A percentile compares a stretch with the other conserved stretches of the same genome.
Evolutionary conservation across 2,329 filamentous ascomycete species (phyloP).

Genomic region (Sclerotinia subarctica): DNA sequence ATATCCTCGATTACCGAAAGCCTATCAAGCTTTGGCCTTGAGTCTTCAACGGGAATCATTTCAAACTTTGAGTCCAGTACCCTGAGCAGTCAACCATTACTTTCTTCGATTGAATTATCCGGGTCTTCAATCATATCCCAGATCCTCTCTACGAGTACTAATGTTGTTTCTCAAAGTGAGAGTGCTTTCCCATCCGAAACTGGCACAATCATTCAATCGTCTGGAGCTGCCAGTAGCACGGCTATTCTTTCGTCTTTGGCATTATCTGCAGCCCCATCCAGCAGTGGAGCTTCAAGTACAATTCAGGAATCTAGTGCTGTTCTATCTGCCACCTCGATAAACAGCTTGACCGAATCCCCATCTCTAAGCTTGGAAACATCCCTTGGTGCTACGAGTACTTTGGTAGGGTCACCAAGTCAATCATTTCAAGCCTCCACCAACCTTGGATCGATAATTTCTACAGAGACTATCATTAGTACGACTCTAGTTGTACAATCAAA

Average conservation of each 20-base stretch:
- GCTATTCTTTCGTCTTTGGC: background rate
- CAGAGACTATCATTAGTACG: background rate
- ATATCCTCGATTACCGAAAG: background rate
- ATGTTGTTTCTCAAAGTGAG: background rate
- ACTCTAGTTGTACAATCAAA: background rate
- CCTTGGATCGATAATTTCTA: background rate
- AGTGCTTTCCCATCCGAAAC: background rate
- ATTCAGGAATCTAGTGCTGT: background rate
- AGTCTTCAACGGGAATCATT: background rate
- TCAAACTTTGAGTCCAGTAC: background rate
- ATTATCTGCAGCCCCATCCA: background rate
- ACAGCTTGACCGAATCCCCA: background rate
- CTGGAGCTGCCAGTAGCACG: background rate
- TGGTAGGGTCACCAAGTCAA: background rate
- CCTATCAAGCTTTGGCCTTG: background rate
- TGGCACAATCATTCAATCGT: background rate
- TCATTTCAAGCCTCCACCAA: background rate
- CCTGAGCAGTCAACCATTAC: background rate
- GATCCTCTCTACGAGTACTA: background rate
- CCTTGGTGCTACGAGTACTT: background rate
- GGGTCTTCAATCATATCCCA: background rate
- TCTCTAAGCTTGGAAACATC: background rate
- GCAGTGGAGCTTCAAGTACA: background rate
- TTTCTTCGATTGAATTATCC: background rate
- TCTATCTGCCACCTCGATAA: background rate